Conservation (phyloP, 2,329 filamentous ascomycete species). For the Nothomitra cinnamomea region DNA sequence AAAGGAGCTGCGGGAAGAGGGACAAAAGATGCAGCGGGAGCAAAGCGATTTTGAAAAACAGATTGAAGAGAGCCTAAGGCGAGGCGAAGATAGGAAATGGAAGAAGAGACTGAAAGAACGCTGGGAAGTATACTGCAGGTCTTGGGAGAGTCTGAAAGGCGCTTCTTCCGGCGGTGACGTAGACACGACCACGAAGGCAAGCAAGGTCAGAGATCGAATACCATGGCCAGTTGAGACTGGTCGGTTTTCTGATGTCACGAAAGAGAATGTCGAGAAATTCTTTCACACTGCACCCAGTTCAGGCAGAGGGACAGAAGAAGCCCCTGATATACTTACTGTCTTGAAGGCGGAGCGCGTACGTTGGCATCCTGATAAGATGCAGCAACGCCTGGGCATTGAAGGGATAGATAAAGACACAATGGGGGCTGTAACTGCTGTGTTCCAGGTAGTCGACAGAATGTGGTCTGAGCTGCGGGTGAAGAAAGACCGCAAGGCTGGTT, state of each 20-base stretch:
- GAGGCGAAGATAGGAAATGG: slow-evolving; percentile 45
- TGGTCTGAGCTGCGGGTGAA: slow-evolving; percentile 30
- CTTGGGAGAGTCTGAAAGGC: slow-evolving; percentile 36
- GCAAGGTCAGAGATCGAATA: slow-evolving; percentile 18
- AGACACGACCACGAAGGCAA: neutral
- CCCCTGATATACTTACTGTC: slow-evolving; percentile 26
- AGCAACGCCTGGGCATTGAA: slow-evolving; percentile 63
- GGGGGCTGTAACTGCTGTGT: slow-evolving; percentile 71
- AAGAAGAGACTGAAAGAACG: slow-evolving; percentile 36
- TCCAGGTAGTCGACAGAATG: slow-evolving; percentile 72
- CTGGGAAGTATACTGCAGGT: slow-evolving; percentile 47
- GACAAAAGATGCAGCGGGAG: slow-evolving; percentile 15
- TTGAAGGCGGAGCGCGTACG: slow-evolving; percentile 75
- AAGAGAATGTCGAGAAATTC: slow-evolving; percentile 49
- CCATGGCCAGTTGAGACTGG: slow-evolving; percentile 61
- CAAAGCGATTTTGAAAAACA: slow-evolving; percentile 35
- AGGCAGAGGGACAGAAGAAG: slow-evolving; percentile 8
- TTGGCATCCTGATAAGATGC: slow-evolving; percentile 97
- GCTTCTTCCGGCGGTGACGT: neutral
- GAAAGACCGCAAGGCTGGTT: neutral
- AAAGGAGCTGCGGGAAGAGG: slow-evolving; percentile 28
- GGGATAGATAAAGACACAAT: slow-evolving; percentile 54
- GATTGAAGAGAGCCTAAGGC: slow-evolving; percentile 51
- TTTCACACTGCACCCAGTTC: slow-evolving; percentile 33
- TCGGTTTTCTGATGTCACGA: slow-evolving; percentile 36